Evolutionary conservation across 2,329 filamentous ascomycete genomes (phyloP).

Genomic region (Xylariaceae sp.): DNA sequence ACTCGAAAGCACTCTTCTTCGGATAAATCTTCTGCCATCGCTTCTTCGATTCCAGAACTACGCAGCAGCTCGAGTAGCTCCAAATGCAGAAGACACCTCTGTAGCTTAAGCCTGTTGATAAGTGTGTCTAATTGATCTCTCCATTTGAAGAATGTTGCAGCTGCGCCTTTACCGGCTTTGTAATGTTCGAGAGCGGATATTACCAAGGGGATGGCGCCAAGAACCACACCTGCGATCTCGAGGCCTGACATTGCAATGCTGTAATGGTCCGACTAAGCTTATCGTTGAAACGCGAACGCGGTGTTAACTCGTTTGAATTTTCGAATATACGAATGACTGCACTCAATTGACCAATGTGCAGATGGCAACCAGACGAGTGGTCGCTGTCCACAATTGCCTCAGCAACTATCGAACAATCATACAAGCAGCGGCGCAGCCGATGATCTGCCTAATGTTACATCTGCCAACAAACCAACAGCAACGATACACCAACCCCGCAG

Average conservation of each 20-base stretch:
- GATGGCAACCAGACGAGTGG: no score
- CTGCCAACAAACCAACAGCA: no score
- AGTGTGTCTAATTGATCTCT: not conserved
- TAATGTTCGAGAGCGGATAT: conserved; percentile 5
- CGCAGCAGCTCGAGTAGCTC: not conserved
- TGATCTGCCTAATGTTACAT: no score
- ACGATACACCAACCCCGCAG: no score
- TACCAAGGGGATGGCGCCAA: conserved; percentile 2
- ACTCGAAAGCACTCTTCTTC: not conserved
- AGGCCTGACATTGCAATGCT: conserved; percentile 5
- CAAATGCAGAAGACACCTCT: not conserved
- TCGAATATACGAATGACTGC: no score
- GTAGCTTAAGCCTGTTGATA: not conserved
- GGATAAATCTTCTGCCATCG: not conserved
- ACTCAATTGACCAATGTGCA: no score
- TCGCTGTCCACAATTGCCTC: no score
- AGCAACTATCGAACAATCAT: no score
- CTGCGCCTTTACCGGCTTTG: not conserved
- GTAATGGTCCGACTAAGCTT: no score
- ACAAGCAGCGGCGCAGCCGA: no score
- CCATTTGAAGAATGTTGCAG: not conserved
- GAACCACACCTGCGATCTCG: conserved; percentile 2
- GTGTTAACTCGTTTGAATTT: no score
- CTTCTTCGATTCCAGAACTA: not conserved
- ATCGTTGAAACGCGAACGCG: no score